Evolutionary conservation across 192 early-diverging fungal genomes (phyloP), one percentile per base, ranked within the genome.

Genomic region (Entomortierella chlamydospora): DNA sequence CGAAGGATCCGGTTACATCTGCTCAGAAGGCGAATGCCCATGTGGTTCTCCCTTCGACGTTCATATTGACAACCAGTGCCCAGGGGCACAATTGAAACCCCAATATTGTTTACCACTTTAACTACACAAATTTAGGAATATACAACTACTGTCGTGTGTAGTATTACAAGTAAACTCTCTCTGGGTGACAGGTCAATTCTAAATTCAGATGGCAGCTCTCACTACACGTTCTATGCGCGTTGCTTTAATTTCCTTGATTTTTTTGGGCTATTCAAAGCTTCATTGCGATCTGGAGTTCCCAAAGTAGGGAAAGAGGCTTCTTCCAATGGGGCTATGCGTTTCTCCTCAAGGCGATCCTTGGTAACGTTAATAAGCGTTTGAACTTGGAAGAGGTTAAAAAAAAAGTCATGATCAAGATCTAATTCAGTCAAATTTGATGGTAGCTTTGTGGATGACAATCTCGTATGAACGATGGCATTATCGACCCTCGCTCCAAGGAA

Each of bases 381-480:
- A 33, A 64, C 50, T 64, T 64, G 62, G 20, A 64, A 64, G 30
- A 64, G 29, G 50, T 25, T 29, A 20, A 64, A 64, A 34, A 62
- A 64, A 10, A 63, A 25, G 30, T 64, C 62, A 11, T 33, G 18
- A 28, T 64, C 62, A 28, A 64, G n/a, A 33, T 64, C 62, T 31
- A 53, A 20, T 10, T 64, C 49, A 3, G 29, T 64, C 62, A 64
- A 54, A 0, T 4, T 22, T 31, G 62, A 30, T 51, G 62, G 62
- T 22, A 64, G 22, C 30, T 17, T 33, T 0, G 53, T 31, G 6
- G 50, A n/a, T 31, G 62, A 64, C 15, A 63, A 20, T 0, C 61
- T 45, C 20, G n/a, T 29, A 53, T 64, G 62, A 29, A 64, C 62
- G 31, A 64, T 39, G n/a, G 62, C 53, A 31, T 52, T 64, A 31